phyloP scores from a whole-genome alignment of 2,329 filamentous ascomycete species.

The Xylariaceae sp. region DNA sequence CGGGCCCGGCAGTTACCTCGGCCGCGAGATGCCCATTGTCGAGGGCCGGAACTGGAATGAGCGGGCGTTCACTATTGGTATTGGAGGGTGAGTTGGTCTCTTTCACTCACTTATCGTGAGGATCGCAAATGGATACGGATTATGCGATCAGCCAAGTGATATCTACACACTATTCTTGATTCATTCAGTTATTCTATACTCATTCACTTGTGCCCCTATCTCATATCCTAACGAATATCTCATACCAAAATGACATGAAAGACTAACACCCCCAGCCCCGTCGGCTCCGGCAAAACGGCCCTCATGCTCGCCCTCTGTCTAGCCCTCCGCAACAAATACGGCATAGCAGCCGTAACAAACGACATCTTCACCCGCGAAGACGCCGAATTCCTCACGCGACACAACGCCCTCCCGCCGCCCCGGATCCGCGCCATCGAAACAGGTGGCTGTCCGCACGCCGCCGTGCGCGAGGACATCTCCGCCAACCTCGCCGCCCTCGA shows the following conservation, averaged over 20 bases:
- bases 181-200: too few species aligned
- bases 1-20: constrained; percentile 83
- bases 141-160: background rate
- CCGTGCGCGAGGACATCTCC: constrained; percentile 93
- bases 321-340: constrained; percentile 72
- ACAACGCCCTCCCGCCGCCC: constrained; percentile 73
- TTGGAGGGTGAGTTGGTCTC: constrained; percentile 69
- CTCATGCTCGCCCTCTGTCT: constrained; percentile 92
- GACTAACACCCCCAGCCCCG: constrained; percentile 52
- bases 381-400: constrained; percentile 88
- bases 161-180: too few species aligned
- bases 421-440: constrained; percentile 97
- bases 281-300: constrained; percentile 95
- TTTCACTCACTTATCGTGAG: background rate
- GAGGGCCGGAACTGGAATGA: constrained; percentile 84
- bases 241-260: constrained; percentile 5
- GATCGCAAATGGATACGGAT: too few species aligned
- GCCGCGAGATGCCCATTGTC: constrained; percentile 88
- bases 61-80: constrained; percentile 92
- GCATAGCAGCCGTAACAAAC: constrained; percentile 93
- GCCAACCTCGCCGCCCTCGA: constrained; percentile 90
- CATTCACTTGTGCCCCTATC: too few species aligned
- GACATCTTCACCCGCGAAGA: constrained; percentile 99
- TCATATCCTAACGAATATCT: too few species aligned
- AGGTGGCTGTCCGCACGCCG: constrained; percentile 92